These are phyloP conservation scores for Suillus plorans DNA, from an alignment of 768 basidiomycete genomes.

Conservation along the genomic window DNA sequence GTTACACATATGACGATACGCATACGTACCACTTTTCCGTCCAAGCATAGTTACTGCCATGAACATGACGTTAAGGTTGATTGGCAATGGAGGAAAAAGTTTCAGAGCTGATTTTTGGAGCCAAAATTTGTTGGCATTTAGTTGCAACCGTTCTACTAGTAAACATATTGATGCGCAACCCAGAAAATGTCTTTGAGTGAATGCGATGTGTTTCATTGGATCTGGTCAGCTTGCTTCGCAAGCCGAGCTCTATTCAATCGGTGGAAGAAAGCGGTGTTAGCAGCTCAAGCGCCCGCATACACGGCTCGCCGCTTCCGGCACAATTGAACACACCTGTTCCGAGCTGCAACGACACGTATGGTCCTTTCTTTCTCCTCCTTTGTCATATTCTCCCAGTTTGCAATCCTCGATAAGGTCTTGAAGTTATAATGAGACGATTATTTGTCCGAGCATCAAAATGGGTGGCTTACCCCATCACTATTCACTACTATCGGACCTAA, in stretches of 20 bases:
- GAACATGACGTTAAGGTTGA: not conserved
- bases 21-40: not conserved
- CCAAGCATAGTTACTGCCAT: not conserved
- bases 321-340: conserved; percentile 43
- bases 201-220: not conserved
- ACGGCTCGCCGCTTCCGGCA: not conserved
- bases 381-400: conserved; percentile 63
- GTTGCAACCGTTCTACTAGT: not conserved
- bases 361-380: conserved; percentile 57
- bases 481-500: conserved; percentile 72
- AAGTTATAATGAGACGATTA: not conserved
- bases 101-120: not conserved
- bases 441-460: not conserved
- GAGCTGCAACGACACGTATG: conserved; percentile 49
- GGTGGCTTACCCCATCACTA: conserved; percentile 53
- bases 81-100: not conserved
- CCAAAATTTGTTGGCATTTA: not conserved
- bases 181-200: not conserved
- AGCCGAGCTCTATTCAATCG: not conserved
- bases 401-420: conserved; percentile 65
- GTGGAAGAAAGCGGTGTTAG: not conserved
- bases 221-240: not conserved
- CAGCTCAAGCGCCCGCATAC: not conserved
- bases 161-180: not conserved
- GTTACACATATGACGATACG: not conserved